Conservation (phyloP, 768 basidiomycete species). For the Calocybe cyanea region DNA sequence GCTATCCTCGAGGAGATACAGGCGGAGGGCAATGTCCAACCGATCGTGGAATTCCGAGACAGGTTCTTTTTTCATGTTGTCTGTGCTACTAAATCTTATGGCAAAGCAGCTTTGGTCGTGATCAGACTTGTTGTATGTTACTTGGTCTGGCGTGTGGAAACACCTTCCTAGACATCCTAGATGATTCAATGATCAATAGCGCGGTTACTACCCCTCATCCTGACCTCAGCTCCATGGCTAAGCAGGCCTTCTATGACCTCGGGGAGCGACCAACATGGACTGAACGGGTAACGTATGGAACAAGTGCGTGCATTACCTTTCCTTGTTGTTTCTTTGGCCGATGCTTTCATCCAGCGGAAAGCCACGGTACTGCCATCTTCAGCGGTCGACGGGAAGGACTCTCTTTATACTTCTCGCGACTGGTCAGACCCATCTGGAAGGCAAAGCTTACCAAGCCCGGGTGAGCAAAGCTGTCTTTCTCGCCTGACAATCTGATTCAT, state of each 20-base stretch:
- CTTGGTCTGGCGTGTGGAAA: slow-evolving; percentile 84
- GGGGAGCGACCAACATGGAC: slow-evolving; percentile 83
- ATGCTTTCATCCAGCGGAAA: slow-evolving; percentile 43
- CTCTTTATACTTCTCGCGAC: slow-evolving; percentile 79
- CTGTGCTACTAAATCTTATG: slow-evolving; percentile 2
- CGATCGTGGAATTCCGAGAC: slow-evolving; percentile 80
- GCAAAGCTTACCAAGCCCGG: slow-evolving; percentile 63
- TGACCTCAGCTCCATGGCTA: slow-evolving; percentile 68
- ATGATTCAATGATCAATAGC: slow-evolving; percentile 35
- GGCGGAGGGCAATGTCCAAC: slow-evolving; percentile 67
- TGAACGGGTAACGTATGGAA: slow-evolving; percentile 73
- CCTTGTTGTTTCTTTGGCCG: not conserved
- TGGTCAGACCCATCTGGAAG: slow-evolving; percentile 87
- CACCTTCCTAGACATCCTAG: slow-evolving; percentile 65
- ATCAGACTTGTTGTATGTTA: slow-evolving; percentile 91
- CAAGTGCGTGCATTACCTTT: slow-evolving; percentile 39
- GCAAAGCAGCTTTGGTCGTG: slow-evolving; percentile 73
- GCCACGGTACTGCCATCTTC: slow-evolving; percentile 71
- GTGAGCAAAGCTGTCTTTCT: slow-evolving; percentile 32
- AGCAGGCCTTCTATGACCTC: slow-evolving; percentile 83
- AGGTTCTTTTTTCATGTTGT: slow-evolving; percentile 41
- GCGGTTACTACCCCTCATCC: slow-evolving; percentile 46
- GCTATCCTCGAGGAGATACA: slow-evolving; percentile 82
- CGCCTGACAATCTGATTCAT: not conserved
- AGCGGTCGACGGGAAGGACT: slow-evolving; percentile 89